phyloP scores from a whole-genome alignment of 2,329 filamentous ascomycete species.

The Fusarium sp. region DNA sequence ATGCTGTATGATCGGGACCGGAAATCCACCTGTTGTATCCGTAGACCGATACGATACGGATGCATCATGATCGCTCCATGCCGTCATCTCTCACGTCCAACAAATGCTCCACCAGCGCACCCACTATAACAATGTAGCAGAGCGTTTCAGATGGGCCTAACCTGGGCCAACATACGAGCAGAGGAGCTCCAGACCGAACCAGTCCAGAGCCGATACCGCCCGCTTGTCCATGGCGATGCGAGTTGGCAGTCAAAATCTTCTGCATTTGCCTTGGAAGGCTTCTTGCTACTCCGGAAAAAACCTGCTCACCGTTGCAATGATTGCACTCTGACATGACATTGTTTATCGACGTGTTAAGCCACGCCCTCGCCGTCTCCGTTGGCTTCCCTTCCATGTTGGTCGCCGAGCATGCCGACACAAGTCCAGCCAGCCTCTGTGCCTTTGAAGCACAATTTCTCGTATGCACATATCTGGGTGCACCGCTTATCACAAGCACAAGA shows the following conservation, averaged over 20 bases:
- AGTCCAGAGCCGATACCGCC: conserved; percentile 13
- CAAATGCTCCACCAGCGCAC: conserved; percentile 25
- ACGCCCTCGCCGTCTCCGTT: conserved; percentile 21
- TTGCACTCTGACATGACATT: conserved; percentile 27
- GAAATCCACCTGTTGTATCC: conserved; percentile 16
- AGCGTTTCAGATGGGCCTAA: conserved; percentile 30
- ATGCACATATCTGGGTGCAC: conserved; percentile 21
- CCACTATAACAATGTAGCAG: conserved; percentile 12
- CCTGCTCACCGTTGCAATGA: conserved; percentile 25
- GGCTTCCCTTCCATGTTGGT: background rate
- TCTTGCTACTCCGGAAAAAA: conserved; percentile 14
- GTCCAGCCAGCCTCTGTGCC: conserved; percentile 15
- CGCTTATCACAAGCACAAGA: conserved; percentile 4
- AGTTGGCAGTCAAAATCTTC: conserved; percentile 19
- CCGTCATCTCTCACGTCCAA: conserved; percentile 31
- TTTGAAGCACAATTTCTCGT: conserved; percentile 14
- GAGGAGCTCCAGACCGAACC: conserved; percentile 27
- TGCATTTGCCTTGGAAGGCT: conserved; percentile 13
- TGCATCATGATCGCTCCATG: conserved; percentile 39
- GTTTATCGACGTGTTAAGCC: conserved; percentile 33
- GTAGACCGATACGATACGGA: conserved; percentile 25
- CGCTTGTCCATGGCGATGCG: conserved; percentile 18
- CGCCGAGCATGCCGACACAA: conserved; percentile 7
- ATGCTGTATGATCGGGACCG: conserved; percentile 32
- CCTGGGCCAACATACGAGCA: conserved; percentile 28